These are phyloP conservation scores for Phytophthora sansomeana DNA, from an alignment of 352 stramenopile species.

Conservation along the genomic window DNA sequence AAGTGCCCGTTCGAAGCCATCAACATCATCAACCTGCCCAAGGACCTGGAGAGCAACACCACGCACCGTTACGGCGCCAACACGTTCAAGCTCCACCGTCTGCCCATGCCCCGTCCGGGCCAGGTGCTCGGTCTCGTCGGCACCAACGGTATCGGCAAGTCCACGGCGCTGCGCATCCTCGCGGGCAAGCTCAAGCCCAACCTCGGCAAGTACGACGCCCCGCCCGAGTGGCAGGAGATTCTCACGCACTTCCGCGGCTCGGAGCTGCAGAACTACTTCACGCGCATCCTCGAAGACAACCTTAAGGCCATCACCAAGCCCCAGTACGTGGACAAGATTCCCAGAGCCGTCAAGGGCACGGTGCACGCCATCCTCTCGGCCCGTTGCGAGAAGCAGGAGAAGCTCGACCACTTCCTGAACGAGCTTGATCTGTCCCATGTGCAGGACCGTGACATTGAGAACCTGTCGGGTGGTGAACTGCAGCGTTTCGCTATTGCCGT, in stretches of 20 bases:
- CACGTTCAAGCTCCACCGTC: conserved; percentile 99
- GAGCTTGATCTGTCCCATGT: conserved; percentile 98
- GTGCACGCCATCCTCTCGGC: conserved; percentile 94
- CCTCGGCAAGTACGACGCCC: conserved; percentile 96
- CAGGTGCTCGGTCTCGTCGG: conserved; percentile 99
- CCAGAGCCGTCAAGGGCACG: conserved; percentile 95
- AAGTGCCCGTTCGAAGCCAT: conserved; percentile 99
- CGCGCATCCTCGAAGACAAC: conserved; percentile 98
- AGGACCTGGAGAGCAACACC: conserved; percentile 98
- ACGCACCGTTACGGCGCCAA: conserved; percentile 99
- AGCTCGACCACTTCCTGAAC: conserved; percentile 86
- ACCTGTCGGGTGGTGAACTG: conserved; percentile 98
- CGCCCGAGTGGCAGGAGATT: conserved; percentile 99
- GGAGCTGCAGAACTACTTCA: conserved; percentile 99
- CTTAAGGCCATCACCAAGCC: conserved; percentile 99
- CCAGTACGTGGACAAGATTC: conserved; percentile 99
- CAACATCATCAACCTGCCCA: conserved; percentile 99
- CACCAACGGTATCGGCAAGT: conserved; percentile 99
- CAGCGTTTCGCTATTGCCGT: conserved; percentile 99
- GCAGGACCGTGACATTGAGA: conserved; percentile 95
- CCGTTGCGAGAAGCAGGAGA: conserved; percentile 93
- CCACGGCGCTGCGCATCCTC: conserved; percentile 99
- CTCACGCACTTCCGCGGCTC: conserved; percentile 98
- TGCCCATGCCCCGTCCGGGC: conserved; percentile 98
- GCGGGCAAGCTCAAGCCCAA: conserved; percentile 99